A percentile compares a stretch with the other conserved stretches of the same genome.
Conservation (phyloP, 2,329 filamentous ascomycete species). For the Hymenoscyphus fraxineus region DNA sequence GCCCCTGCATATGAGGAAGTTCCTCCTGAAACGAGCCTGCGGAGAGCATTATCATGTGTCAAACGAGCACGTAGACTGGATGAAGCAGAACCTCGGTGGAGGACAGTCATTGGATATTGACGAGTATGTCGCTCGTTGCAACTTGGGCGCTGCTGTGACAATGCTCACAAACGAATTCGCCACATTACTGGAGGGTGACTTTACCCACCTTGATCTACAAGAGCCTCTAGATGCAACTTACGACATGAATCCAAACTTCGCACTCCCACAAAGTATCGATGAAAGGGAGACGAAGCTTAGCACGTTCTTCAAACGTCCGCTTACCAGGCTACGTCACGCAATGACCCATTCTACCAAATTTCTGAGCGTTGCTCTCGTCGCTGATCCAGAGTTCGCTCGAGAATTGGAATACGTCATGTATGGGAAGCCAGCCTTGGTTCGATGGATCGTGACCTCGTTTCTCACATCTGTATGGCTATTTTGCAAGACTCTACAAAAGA, state of each 20-base stretch:
- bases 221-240: conserved; percentile 9
- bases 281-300: not conserved
- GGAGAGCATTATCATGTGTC: conserved; percentile 38
- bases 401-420: conserved; percentile 38
- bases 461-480: conserved; percentile 4
- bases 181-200: conserved; percentile 4
- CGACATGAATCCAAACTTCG: conserved; percentile 4
- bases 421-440: conserved; percentile 24
- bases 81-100: conserved; percentile 30
- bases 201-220: conserved; percentile 4
- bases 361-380: conserved; percentile 41
- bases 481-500: not conserved
- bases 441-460: conserved; percentile 36
- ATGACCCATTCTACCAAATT: conserved; percentile 35
- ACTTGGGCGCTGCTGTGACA: conserved; percentile 46
- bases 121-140: conserved; percentile 45
- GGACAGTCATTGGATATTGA: conserved; percentile 32
- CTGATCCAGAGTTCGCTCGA: conserved; percentile 43
- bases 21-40: conserved; percentile 12
- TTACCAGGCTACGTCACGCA: not conserved
- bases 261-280: not conserved
- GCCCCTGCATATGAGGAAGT: conserved; percentile 13
- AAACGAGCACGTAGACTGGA: conserved; percentile 36
- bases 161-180: conserved; percentile 25
- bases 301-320: conserved; percentile 1